Evolutionary conservation across 345 rosid genomes (phyloP).

Genomic region (Garcia nutans): DNA sequence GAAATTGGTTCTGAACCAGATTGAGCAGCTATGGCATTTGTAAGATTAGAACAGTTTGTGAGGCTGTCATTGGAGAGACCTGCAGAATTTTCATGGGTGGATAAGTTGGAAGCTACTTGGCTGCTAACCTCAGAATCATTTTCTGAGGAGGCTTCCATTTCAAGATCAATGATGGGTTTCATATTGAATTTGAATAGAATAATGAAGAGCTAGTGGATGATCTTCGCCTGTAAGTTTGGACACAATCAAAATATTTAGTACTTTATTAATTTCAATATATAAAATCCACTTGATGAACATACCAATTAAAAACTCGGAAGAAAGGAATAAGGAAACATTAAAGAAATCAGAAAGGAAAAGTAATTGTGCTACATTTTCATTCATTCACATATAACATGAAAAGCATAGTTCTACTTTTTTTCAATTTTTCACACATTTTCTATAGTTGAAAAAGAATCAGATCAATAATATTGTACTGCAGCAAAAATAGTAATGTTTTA

Average conservation of each 20-base stretch:
- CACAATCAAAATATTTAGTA: neutral
- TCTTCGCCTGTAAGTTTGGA: constrained; percentile 20
- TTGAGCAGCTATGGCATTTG: constrained; percentile 14
- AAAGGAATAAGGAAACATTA: neutral
- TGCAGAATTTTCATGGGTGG: constrained; percentile 35
- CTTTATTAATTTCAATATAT: neutral
- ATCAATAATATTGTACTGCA: neutral
- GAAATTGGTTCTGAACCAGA: constrained; percentile 22
- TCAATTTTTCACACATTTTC: too few species aligned
- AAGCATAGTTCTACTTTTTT: too few species aligned
- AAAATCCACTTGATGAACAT: neutral
- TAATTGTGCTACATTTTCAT: neutral
- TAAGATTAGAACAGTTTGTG: constrained; percentile 24
- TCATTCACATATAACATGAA: too few species aligned
- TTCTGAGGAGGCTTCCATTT: constrained; percentile 52
- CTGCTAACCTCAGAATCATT: constrained; percentile 50
- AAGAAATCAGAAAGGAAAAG: neutral
- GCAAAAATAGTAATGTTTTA: neutral
- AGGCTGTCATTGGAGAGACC: constrained; percentile 41
- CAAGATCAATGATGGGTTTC: constrained; percentile 54
- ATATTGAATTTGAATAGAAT: constrained; percentile 30
- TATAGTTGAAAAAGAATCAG: neutral
- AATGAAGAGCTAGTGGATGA: constrained; percentile 10
- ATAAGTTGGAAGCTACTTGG: constrained; percentile 68
- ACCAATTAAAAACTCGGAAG: neutral